Evolutionary conservation across 371 early-diverging fungal species (phyloP), one percentile per base, ranked within the genome.

Genomic region (Lichtheimia corymbifera): DNA sequence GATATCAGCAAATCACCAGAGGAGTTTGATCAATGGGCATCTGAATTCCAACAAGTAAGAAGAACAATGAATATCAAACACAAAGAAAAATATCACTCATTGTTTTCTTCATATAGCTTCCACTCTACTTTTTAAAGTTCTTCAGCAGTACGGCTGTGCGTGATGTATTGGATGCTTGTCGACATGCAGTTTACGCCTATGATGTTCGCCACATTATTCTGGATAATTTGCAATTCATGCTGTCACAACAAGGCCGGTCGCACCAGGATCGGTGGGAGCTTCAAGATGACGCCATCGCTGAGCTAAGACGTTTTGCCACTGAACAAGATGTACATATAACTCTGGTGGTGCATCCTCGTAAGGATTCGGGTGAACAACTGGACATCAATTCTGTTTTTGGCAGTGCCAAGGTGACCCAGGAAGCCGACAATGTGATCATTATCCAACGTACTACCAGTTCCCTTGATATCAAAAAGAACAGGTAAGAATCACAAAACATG

Each of bases 151-250:
- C 92, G 47, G 67, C 81, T 5, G 82, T 90, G 28, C 64, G 77
- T 13, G 83, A 83, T 7, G 90, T 92, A 13, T 47, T 91, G 13
- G 76, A 85, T 40, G 87, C 89, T n/a, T 88, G 91, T 80, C 71
- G 82, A 17, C 87, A 88, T 61, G 89, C 91, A 1, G 88, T 90
- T 0, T 79, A 89, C 50, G 87, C 88, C 1, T 84, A 87, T 61
- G 89, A 86, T 68, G 85, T 92, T 25, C 85, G 83, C 60, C 91
- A 91, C 66, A 80, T 92, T 20, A 71, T 92, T 28, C 76, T 92
- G 14, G 92, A 92, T 59, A 92, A 92, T 55, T 70, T 92, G 53
- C 92, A 92, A 69, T 92, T 92, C 47, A 91, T 92, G 90, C 72
- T 90, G 61, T 86, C 87, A 30, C 88, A 87, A 55, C 90, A 90